These are phyloP conservation scores for Pterocarpus santalinus DNA, from an alignment of 306 rosid species.

Conservation along the genomic window DNA sequence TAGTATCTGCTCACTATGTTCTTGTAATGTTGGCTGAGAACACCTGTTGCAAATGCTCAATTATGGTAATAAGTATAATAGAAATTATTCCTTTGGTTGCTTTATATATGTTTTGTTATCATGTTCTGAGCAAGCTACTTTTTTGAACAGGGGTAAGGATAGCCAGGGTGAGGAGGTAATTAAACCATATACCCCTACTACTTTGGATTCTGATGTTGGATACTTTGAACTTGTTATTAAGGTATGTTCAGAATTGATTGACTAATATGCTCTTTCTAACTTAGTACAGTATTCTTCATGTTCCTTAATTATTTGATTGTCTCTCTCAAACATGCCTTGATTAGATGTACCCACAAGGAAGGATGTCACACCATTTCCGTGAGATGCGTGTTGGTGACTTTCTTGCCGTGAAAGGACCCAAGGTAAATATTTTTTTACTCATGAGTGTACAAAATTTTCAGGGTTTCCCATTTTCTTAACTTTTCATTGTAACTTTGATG, in stretches of 20 bases:
- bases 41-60: neutral
- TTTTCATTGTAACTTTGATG: constrained; percentile 17
- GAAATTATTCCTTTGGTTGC: neutral
- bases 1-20: constrained; percentile 8
- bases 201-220: constrained; percentile 97
- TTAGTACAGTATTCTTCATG: constrained; percentile 34
- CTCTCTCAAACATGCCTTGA: constrained; percentile 27
- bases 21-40: constrained; percentile 25
- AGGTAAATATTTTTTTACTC: constrained; percentile 62
- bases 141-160: constrained; percentile 87
- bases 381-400: constrained; percentile 90
- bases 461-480: constrained; percentile 13
- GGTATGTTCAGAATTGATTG: constrained; percentile 51
- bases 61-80: neutral
- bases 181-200: constrained; percentile 95
- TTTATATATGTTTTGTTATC: constrained; percentile 24
- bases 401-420: constrained; percentile 94
- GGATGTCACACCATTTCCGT: constrained; percentile 99
- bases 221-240: constrained; percentile 92
- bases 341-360: constrained; percentile 99
- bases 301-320: constrained; percentile 20
- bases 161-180: constrained; percentile 83
- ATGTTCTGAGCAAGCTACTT: constrained; percentile 33
- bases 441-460: neutral
- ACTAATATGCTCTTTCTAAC: constrained; percentile 8